A percentile compares a stretch with the other conserved stretches of the same genome.
phyloP scores from a whole-genome alignment of 164 flowering plant species.

The Macadamia tetraphylla region DNA sequence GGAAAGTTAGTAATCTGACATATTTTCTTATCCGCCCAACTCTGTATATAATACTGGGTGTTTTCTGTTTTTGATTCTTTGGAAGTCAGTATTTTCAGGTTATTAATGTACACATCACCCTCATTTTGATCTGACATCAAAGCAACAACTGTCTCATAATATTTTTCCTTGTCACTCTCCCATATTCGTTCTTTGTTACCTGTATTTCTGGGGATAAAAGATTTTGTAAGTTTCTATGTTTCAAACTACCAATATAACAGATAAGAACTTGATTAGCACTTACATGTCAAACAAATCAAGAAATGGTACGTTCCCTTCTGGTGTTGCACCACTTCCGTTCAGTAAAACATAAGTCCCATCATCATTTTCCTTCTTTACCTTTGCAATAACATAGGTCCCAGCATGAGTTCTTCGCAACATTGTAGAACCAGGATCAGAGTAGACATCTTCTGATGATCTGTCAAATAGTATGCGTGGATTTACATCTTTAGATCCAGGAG shows the following conservation, averaged over 20 bases:
- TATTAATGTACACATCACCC: constrained; percentile 60
- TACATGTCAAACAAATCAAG: constrained; percentile 94
- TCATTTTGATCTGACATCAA: constrained; percentile 85
- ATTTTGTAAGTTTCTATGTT: constrained; percentile 19
- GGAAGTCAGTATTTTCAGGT: constrained; percentile 76
- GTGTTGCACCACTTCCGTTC: constrained; percentile 97
- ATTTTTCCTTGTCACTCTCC: constrained; percentile 91
- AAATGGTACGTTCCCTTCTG: constrained; percentile 91
- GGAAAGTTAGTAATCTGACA: constrained; percentile 79
- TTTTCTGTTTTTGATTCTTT: constrained; percentile 97
- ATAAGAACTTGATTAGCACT: constrained; percentile 22
- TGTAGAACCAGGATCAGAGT: constrained; percentile 98
- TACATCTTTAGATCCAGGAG: constrained; percentile 64
- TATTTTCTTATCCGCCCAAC: constrained; percentile 72
- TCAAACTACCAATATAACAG: too few relatives aligned
- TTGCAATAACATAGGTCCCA: constrained; percentile 91
- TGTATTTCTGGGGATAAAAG: constrained; percentile 54
- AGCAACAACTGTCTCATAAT: constrained; percentile 83
- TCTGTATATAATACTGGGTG: constrained; percentile 71
- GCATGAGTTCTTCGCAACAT: constrained; percentile 77
- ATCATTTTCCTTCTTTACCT: constrained; percentile 64
- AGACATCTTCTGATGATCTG: constrained; percentile 95
- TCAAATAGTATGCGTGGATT: constrained; percentile 83
- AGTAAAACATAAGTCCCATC: constrained; percentile 58
- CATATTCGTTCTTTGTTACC: constrained; percentile 90